Base-by-base conservation (phyloP, 2,329 filamentous ascomycete species). In the Cercospora zeae-maydis region DNA sequence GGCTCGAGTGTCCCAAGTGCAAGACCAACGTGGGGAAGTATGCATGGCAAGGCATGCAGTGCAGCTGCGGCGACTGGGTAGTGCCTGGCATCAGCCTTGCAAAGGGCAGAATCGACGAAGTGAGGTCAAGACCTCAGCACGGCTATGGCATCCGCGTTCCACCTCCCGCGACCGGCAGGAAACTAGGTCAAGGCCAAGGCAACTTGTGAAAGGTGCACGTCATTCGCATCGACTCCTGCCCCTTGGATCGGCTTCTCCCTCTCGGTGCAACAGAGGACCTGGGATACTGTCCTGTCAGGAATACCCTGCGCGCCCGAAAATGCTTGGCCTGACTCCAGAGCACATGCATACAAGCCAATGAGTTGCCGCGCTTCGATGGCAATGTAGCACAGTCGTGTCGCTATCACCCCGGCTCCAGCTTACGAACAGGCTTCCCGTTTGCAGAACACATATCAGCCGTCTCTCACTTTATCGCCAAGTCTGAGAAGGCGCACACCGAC, bases 21-120 rank as follows among this genome's bases (percentile, higher is more conserved):
- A 86, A 85, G 52, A 87, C 90, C 42, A 92, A 91, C 58, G 86
- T 98, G 53, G 95, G 95, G 39, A 90, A 95, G 71, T 99, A 97
- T 74, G 90, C 93, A 58, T 99, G 95, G 95, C 92, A 96, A 75
- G 95, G 95, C 13, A 89, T 97, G 83, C 88, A 87, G 75, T 99
- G 95, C 79, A 95, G 87, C 73, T 99, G 95, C 76, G 87, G 89
- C 37, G 86, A 88, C 66, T 98, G 95, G 93, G 84, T 97, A 21
- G 90, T 92, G 56, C 93, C 95, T 8, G 93, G 90, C 0, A 95
- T 99, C 75, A 93, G 90, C 65, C 81, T 98, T 65, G 88, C 92
- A 59, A 90, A 88, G 76, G 88, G 89, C 58, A 88, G 88, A 69
- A 88, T 97, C 37, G 95, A 98, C 75, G 88, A 96, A 71, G 78